Evolutionary conservation across 1,139 yeast species (phyloP).

Genomic region (Geotrichum europaeum): DNA sequence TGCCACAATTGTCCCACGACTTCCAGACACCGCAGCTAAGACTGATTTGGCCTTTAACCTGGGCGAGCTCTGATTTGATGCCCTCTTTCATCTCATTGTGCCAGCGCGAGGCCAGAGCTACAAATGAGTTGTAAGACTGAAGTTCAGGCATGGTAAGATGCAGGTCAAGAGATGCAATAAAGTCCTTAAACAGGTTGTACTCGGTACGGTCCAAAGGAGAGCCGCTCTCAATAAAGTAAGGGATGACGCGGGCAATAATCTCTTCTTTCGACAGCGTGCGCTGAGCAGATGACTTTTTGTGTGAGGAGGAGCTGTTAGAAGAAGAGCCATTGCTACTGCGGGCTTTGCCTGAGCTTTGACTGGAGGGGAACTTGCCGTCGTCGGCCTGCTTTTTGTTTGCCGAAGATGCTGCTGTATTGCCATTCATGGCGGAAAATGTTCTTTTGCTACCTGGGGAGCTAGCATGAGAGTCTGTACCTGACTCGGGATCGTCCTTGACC

Average conservation of each 20-base stretch:
- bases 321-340: slow-evolving; percentile 3
- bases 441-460: slow-evolving; percentile 4
- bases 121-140: slow-evolving; percentile 15
- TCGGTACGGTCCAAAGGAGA: slow-evolving; percentile 13
- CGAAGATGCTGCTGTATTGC: background rate
- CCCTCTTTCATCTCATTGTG: slow-evolving; percentile 13
- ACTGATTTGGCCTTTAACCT: slow-evolving; percentile 14
- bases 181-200: slow-evolving; percentile 12
- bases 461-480: background rate
- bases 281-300: slow-evolving; percentile 4
- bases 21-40: slow-evolving; percentile 19
- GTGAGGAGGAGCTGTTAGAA: background rate
- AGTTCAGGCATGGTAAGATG: slow-evolving; percentile 12
- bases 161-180: slow-evolving; percentile 12
- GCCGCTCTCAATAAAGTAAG: slow-evolving; percentile 16
- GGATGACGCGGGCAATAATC: slow-evolving; percentile 13
- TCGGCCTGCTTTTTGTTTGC: background rate
- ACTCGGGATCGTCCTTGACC: background rate
- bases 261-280: slow-evolving; percentile 12
- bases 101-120: slow-evolving; percentile 15
- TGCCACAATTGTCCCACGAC: slow-evolving; percentile 15
- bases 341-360: background rate
- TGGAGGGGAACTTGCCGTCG: background rate
- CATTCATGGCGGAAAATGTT: slow-evolving; percentile 16
- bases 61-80: slow-evolving; percentile 12